Evolutionary conservation across 768 basidiomycete genomes (phyloP).

Genomic region (Rubroboletus pulcherrimus): DNA sequence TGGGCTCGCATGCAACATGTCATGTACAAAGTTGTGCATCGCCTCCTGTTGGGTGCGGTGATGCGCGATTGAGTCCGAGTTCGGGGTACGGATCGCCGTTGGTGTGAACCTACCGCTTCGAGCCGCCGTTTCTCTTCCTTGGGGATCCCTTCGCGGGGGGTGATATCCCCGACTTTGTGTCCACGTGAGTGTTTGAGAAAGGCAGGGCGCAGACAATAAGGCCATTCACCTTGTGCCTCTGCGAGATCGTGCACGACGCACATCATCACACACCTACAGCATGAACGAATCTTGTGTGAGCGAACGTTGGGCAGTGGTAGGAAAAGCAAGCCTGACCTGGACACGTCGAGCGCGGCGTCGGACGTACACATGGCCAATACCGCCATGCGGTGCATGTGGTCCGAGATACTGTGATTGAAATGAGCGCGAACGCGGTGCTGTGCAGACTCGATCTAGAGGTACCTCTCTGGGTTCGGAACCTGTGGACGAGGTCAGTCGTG

Average conservation of each 20-base stretch:
- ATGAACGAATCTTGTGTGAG: too few relatives aligned
- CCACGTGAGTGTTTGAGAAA: neutral
- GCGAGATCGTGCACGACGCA: slow-evolving; percentile 92
- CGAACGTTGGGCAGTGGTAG: neutral
- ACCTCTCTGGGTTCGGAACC: slow-evolving; percentile 88
- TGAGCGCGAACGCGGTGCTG: neutral
- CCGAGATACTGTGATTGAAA: slow-evolving; percentile 62
- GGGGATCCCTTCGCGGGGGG: slow-evolving; percentile 82
- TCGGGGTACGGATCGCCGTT: neutral
- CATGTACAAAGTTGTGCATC: slow-evolving; percentile 84
- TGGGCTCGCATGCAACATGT: slow-evolving; percentile 79
- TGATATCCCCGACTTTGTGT: slow-evolving; percentile 83
- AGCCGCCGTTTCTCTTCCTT: slow-evolving; percentile 75
- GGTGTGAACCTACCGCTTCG: slow-evolving; percentile 52
- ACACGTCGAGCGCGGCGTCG: slow-evolving; percentile 61
- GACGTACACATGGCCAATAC: slow-evolving; percentile 87
- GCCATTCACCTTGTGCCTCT: slow-evolving; percentile 74
- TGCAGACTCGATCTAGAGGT: neutral
- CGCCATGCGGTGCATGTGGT: slow-evolving; percentile 98
- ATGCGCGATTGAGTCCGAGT: neutral
- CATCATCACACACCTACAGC: slow-evolving; percentile 74
- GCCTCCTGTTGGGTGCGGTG: slow-evolving; percentile 53
- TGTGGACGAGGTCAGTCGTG: slow-evolving; percentile 29
- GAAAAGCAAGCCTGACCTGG: slow-evolving; percentile 49
- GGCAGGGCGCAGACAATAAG: neutral